A percentile compares a stretch with the other conserved stretches of the same genome.
Conservation (phyloP, 805 yeast genomes). For the Blastobotrys parvus region DNA sequence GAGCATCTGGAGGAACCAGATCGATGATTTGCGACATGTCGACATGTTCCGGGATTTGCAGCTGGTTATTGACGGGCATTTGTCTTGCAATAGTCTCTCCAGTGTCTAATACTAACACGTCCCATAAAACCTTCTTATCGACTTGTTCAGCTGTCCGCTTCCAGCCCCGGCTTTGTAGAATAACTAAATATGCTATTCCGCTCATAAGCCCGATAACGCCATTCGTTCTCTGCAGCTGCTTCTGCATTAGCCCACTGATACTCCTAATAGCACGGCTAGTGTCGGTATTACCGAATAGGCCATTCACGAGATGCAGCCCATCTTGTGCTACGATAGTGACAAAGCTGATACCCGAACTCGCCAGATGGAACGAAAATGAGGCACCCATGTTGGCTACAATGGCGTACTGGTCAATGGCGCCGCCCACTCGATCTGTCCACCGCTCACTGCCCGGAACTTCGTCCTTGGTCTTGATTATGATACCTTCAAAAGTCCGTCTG, state of each 20-base stretch:
- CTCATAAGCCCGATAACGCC: slow-evolving; percentile 24
- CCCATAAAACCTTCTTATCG: slow-evolving; percentile 25
- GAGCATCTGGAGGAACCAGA: too few relatives aligned
- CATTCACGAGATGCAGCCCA: slow-evolving; percentile 23
- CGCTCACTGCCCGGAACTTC: slow-evolving; percentile 23
- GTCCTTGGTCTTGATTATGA: slow-evolving; percentile 23
- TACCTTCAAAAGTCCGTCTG: slow-evolving; percentile 22
- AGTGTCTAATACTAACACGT: slow-evolving; percentile 27
- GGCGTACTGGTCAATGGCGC: slow-evolving; percentile 17
- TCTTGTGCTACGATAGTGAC: slow-evolving; percentile 22
- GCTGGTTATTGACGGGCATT: background rate
- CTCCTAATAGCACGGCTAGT: slow-evolving; percentile 24
- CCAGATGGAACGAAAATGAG: slow-evolving; percentile 24
- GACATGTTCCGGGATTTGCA: too few relatives aligned
- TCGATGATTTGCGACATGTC: too few relatives aligned
- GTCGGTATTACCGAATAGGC: slow-evolving; percentile 28
- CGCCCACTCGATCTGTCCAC: slow-evolving; percentile 19
- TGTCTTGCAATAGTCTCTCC: slow-evolving; percentile 20
- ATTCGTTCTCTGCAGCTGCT: slow-evolving; percentile 24
- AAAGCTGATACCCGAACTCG: slow-evolving; percentile 19
- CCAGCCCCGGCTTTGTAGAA: slow-evolving; percentile 23
- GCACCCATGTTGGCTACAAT: slow-evolving; percentile 24
- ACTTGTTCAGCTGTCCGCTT: slow-evolving; percentile 16
- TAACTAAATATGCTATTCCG: slow-evolving; percentile 24
- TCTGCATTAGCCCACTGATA: slow-evolving; percentile 20